Percentiles rank a stretch among this genome's conserved stretches.
Evolutionary conservation across 1,284 basidiomycete species (phyloP).

Genomic region (Apiotrichum laibachii): DNA sequence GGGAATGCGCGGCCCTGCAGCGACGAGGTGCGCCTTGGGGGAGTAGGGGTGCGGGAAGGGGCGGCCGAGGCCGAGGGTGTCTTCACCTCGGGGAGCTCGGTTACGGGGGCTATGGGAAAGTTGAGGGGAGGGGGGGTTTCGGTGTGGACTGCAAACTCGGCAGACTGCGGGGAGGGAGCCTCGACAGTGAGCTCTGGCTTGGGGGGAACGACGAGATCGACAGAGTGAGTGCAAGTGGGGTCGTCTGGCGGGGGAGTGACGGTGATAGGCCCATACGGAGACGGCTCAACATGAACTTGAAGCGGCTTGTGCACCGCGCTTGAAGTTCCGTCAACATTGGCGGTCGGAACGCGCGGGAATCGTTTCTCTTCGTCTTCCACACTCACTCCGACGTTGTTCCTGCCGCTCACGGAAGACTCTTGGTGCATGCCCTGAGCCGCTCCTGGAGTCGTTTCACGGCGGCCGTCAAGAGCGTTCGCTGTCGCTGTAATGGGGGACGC

Average conservation of each 20-base stretch:
- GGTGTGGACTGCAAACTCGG: not conserved
- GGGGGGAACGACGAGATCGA: not conserved
- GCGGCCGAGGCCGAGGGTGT: not conserved
- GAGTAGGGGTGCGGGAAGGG: slow-evolving; percentile 7
- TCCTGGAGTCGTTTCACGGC: slow-evolving; percentile 2
- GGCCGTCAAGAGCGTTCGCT: not conserved
- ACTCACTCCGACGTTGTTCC: slow-evolving; percentile 5
- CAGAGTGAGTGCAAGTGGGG: not conserved
- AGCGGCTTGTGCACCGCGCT: slow-evolving; percentile 19
- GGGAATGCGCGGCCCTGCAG: slow-evolving; percentile 29
- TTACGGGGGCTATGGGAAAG: slow-evolving; percentile 8
- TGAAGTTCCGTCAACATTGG: slow-evolving; percentile 1
- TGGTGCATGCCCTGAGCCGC: not conserved
- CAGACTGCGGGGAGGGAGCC: slow-evolving; percentile 5
- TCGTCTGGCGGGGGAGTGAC: no score
- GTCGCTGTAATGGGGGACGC: not conserved
- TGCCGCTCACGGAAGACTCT: slow-evolving; percentile 3
- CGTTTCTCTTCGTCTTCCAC: slow-evolving; percentile 3
- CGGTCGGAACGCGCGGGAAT: slow-evolving; percentile 9
- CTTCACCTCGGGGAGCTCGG: slow-evolving; percentile 6
- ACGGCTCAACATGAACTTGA: slow-evolving; percentile 44
- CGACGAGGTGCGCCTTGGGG: slow-evolving; percentile 6
- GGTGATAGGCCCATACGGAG: slow-evolving; percentile 19
- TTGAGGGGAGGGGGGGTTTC: slow-evolving; percentile 23
- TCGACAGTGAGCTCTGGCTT: slow-evolving; percentile 1